Evolutionary conservation across 129 eudicot species (phyloP), one percentile per base, ranked within the genome.

Genomic region (Artemisia argyi): DNA sequence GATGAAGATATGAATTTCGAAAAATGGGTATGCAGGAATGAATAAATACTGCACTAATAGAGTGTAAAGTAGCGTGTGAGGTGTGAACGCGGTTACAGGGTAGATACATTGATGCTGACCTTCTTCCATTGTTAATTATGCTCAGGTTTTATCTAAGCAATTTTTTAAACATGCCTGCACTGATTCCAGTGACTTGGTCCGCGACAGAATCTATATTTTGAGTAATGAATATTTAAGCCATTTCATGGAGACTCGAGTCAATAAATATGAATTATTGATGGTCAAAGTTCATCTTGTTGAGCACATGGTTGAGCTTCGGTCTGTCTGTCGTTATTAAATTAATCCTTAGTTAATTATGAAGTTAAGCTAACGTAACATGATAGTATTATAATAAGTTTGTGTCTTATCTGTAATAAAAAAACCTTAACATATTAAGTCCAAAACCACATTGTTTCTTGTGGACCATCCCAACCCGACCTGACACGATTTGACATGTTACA

Each of bases 81-180:
- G 77, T 73, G 80, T 80, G 72, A 81, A 81, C 84, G 81, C 81
- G 82, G 57, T 4, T 58, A 18, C 44, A 6, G 2, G 44, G 44
- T 39, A 15, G 57, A 15, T 16, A 15, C 16, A 26, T 20, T 26
- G 11, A 22, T 54, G 2, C 0, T 35, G 44, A 35, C 44, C 44
- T 5, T 7, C 44, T 35, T 35, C 44, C 44, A 35, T 35, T 35
- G 44, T 35, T 35, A 35, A 35, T 35, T 35, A 35, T 6, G 10
- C 44, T 7, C 8, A 5, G 44, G 1, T 35, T 0, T 7, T 59
- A 14, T n/a, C 51, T 11, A 14, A 48, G 49, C 28, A 17, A 17
- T 10, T 6, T 35, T 35, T 35, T 35, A 35, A 35, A 35, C 44
- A 35, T 35, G 44, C 44, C 44, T 35, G 44, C 44, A 35, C 44